phyloP scores from a whole-genome alignment of 1,139 yeast genomes.

The Sugiyamaella japonica region DNA sequence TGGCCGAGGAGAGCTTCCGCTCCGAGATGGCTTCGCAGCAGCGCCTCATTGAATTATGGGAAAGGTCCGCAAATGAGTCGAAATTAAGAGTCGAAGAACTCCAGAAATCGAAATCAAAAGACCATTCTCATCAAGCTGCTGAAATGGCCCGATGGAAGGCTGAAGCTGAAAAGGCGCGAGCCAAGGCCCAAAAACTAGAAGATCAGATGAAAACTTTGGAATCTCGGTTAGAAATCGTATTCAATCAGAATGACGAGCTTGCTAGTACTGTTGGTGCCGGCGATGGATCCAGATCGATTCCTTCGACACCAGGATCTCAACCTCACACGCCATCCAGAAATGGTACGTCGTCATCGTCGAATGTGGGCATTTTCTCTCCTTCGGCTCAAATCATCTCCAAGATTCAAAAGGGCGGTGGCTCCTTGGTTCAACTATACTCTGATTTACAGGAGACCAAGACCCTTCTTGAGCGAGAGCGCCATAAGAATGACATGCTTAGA shows the following conservation, averaged over 20 bases:
- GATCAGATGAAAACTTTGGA: slow-evolving; percentile 37
- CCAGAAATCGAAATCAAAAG: slow-evolving; percentile 37
- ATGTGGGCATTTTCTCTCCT: slow-evolving; percentile 42
- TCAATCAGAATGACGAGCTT: slow-evolving; percentile 24
- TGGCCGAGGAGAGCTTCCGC: slow-evolving; percentile 55
- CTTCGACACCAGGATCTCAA: slow-evolving; percentile 21
- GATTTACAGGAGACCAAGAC: slow-evolving; percentile 64
- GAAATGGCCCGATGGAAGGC: slow-evolving; percentile 38
- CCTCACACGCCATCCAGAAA: slow-evolving; percentile 17
- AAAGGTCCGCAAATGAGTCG: slow-evolving; percentile 45
- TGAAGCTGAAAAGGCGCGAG: slow-evolving; percentile 35
- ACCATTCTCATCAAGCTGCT: slow-evolving; percentile 37
- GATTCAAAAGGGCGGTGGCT: slow-evolving; percentile 54
- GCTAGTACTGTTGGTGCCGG: slow-evolving; percentile 2
- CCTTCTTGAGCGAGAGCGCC: slow-evolving; percentile 66
- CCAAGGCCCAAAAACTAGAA: slow-evolving; percentile 34
- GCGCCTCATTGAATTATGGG: slow-evolving; percentile 60
- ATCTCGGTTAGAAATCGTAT: slow-evolving; percentile 34
- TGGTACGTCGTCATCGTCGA: slow-evolving; percentile 10
- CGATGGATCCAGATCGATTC: slow-evolving; percentile 13
- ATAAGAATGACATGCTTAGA: slow-evolving; percentile 70
- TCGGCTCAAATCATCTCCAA: slow-evolving; percentile 50
- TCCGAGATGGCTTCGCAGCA: slow-evolving; percentile 66
- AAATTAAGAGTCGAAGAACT: slow-evolving; percentile 40
- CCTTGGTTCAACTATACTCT: slow-evolving; percentile 66